Evolutionary conservation across 306 rosid species (phyloP), one percentile per base, ranked within the genome.

Genomic region (Prunus fruticosa): DNA sequence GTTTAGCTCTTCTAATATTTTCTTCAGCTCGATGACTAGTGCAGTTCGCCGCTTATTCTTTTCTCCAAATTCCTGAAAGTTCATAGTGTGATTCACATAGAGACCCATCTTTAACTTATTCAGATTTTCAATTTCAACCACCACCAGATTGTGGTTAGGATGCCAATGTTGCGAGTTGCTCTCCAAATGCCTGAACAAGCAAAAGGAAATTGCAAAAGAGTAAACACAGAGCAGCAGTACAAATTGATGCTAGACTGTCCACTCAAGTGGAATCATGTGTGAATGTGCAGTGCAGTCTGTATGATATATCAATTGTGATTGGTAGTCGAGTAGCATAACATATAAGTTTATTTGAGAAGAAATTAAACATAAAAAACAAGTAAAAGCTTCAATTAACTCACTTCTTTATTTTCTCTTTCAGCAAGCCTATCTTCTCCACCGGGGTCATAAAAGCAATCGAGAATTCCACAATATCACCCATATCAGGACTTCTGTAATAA

Each of bases 401-500:
- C 99, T 78, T 81, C 69, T 82, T 79, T 13, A 92, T 58, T 77
- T 53, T 88, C 43, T 87, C 96, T 63, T 82, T 88, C 79, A 95
- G 73, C 73, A 77, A 63, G 62, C 91, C 97, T 66, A 92, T 92
- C 86, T 74, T 89, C 86, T 92, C 93, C 47, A 76, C 76, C 20
- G 96, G 84, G 22, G 99, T 95, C 71, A 38, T 41, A 72, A 94
- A 92, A 82, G 86, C 90, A 68, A 92, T 82, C 0, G 93, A 73
- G 84, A 92, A 90, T 74, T 92, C 95, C 6, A 90, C 71, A 6
- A 5, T 1, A 12, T 94, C 97, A 14, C 82, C 82, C 98, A 95
- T 95, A 79, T 95, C 84, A 3, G 97, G 90, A 81, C 98, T 92
- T 85, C 98, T 79, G 86, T 89, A 90, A 69, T 90, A 92, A 71